Conservation (phyloP, 1,284 basidiomycete species). For the Somion occarium region DNA sequence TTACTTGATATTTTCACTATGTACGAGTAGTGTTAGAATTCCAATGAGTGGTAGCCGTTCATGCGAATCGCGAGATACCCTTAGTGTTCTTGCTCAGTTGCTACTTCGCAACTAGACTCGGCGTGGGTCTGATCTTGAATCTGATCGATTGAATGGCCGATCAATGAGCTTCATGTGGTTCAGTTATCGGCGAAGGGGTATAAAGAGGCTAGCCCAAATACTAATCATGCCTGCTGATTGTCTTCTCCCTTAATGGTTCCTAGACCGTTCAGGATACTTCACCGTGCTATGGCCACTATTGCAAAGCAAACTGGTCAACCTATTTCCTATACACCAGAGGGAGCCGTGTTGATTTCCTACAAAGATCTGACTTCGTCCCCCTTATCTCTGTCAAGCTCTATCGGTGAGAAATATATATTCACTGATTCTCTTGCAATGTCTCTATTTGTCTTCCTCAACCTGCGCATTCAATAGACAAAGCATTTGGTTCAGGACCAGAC, state of each 20-base stretch:
- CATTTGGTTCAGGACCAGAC: constrained; percentile 74
- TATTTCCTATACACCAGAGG: constrained; percentile 36
- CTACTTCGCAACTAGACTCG: too few species aligned
- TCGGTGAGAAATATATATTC: constrained; percentile 40
- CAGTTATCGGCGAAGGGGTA: not conserved
- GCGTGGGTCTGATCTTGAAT: not conserved
- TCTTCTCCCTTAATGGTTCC: not conserved
- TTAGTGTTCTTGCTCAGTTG: too few species aligned
- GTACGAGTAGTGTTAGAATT: too few species aligned
- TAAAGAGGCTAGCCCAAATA: not conserved
- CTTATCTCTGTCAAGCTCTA: constrained; percentile 50
- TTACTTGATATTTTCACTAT: not conserved
- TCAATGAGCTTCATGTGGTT: not conserved
- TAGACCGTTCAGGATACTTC: constrained; percentile 3
- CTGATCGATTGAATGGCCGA: not conserved
- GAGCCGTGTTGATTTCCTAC: constrained; percentile 72
- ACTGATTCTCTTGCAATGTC: not conserved
- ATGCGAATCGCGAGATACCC: too few species aligned
- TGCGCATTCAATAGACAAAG: constrained; percentile 46
- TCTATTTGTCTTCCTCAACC: not conserved
- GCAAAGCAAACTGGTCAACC: constrained; percentile 16
- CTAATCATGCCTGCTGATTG: not conserved
- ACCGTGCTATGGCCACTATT: constrained; percentile 25
- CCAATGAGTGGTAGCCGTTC: too few species aligned
- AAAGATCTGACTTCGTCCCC: constrained; percentile 55